Percentiles rank a stretch among this genome's conserved stretches.
phyloP scores from a whole-genome alignment of 2,329 filamentous ascomycete genomes.

The Penicillium sp. region DNA sequence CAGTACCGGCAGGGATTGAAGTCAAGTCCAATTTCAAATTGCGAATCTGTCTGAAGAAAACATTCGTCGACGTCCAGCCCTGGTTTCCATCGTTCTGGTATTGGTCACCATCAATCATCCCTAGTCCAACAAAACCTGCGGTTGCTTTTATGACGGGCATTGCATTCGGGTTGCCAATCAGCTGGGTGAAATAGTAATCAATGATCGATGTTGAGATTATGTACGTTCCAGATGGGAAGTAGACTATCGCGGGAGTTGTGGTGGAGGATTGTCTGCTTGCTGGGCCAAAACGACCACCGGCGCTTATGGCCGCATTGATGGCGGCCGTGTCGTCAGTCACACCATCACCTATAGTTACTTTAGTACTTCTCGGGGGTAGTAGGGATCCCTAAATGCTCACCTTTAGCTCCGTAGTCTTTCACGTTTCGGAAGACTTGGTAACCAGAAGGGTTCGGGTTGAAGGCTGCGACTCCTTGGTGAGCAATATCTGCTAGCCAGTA shows the following conservation, averaged over 20 bases:
- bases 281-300: constrained; percentile 47
- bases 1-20: constrained; percentile 30
- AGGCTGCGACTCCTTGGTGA: constrained; percentile 33
- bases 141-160: constrained; percentile 56
- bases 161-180: constrained; percentile 60
- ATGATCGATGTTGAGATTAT: constrained; percentile 57
- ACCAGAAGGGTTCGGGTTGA: constrained; percentile 25
- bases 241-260: constrained; percentile 55
- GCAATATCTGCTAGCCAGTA: constrained; percentile 36
- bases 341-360: constrained; percentile 41
- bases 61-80: constrained; percentile 51
- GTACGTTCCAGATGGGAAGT: constrained; percentile 60
- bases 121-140: constrained; percentile 54
- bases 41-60: constrained; percentile 64
- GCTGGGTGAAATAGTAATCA: constrained; percentile 62
- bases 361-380: constrained; percentile 41
- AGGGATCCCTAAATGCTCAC: constrained; percentile 14
- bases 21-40: constrained; percentile 64
- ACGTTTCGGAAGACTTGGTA: constrained; percentile 33
- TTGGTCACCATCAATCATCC: constrained; percentile 57
- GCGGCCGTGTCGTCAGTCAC: constrained; percentile 57
- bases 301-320: constrained; percentile 50
- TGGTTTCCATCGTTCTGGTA: constrained; percentile 45
- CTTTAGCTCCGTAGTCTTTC: constrained; percentile 34
- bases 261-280: constrained; percentile 44